Conservation (phyloP, 768 basidiomycete species). For the Pisolithus tinctorius region DNA sequence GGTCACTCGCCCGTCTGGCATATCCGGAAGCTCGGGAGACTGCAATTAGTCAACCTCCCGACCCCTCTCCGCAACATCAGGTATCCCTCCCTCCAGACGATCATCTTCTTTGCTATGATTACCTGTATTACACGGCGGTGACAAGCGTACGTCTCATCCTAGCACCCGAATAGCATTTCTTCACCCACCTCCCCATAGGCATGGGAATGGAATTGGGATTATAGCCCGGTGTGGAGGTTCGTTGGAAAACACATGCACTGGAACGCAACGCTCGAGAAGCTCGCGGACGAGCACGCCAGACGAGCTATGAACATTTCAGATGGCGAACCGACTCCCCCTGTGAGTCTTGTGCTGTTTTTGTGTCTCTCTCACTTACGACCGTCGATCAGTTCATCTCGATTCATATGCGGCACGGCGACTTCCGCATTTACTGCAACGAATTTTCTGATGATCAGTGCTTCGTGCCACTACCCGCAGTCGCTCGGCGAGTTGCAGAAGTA, state of each 20-base stretch:
- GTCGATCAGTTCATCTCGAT: conserved; percentile 45
- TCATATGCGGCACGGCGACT: conserved; percentile 53
- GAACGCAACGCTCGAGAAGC: conserved; percentile 32
- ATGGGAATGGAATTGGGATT: conserved; percentile 50
- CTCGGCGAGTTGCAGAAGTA: conserved; percentile 50
- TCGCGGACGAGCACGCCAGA: conserved; percentile 42
- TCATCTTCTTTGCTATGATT: conserved; percentile 21
- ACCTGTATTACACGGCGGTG: conserved; percentile 25
- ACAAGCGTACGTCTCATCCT: conserved; percentile 32
- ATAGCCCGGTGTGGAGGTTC: conserved; percentile 52
- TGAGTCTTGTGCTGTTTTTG: conserved; percentile 21
- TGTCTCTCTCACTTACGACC: neutral
- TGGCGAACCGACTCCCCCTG: conserved; percentile 39
- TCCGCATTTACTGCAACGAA: conserved; percentile 39
- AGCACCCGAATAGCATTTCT: neutral
- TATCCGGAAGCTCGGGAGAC: conserved; percentile 15
- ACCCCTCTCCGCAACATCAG: conserved; percentile 14
- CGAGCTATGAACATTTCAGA: conserved; percentile 34
- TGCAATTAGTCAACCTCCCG: conserved; percentile 2
- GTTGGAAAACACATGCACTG: conserved; percentile 49
- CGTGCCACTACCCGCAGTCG: conserved; percentile 47
- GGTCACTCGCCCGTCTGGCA: conserved; percentile 19
- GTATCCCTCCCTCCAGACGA: conserved; percentile 15
- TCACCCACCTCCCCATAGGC: conserved; percentile 28
- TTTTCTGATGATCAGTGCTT: conserved; percentile 40